Percentiles rank a stretch among this genome's conserved stretches.
phyloP scores from a whole-genome alignment of 345 rosid genomes.

The Populus simonii region DNA sequence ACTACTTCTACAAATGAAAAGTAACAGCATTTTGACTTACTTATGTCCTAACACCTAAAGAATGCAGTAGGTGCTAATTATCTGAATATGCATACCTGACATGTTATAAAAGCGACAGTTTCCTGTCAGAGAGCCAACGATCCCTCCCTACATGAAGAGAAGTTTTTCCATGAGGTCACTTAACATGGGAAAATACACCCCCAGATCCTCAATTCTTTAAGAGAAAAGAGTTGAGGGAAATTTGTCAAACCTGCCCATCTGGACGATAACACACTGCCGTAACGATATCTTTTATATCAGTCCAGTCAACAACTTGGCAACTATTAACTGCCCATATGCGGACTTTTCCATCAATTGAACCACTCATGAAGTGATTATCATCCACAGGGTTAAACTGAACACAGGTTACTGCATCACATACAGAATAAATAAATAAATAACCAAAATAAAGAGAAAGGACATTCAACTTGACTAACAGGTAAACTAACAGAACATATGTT shows the following conservation, averaged over 20 bases:
- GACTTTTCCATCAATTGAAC: conserved; percentile 64
- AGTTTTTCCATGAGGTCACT: conserved; percentile 32
- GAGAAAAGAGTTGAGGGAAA: not conserved
- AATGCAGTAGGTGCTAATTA: not conserved
- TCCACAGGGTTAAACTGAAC: conserved; percentile 62
- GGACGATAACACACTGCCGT: conserved; percentile 66
- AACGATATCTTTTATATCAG: conserved; percentile 60
- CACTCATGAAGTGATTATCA: conserved; percentile 62
- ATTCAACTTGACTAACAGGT: not conserved
- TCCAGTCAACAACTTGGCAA: conserved; percentile 61
- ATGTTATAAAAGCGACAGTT: conserved; percentile 58
- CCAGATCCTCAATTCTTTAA: not conserved
- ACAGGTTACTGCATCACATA: conserved; percentile 48
- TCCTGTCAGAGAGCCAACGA: conserved; percentile 73
- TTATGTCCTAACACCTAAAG: not conserved
- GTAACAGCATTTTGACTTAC: not conserved
- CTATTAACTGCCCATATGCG: conserved; percentile 64
- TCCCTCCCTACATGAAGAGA: conserved; percentile 47
- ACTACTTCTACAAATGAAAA: not conserved
- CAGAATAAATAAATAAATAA: not conserved
- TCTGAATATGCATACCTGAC: conserved; percentile 39
- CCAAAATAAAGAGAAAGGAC: not conserved
- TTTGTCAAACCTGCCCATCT: conserved; percentile 52
- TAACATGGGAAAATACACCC: conserved; percentile 14
- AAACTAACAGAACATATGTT: not conserved